A percentile compares a stretch with the other conserved stretches of the same genome.
Evolutionary conservation across 306 rosid genomes (phyloP).

Genomic region (Prunus mira): DNA sequence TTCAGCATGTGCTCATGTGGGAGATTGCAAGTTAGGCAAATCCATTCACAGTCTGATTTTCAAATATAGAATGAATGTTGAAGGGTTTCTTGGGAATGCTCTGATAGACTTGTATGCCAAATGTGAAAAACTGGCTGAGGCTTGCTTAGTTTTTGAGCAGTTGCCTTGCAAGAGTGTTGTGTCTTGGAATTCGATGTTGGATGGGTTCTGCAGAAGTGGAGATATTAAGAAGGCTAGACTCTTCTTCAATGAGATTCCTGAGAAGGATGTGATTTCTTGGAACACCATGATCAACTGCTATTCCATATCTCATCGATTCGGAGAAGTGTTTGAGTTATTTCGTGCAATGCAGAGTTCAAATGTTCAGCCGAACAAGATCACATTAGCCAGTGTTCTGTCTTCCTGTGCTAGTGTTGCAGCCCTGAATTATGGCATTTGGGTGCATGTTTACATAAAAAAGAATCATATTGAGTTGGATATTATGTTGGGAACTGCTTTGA

Average conservation of each 20-base stretch:
- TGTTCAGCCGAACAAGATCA: slow-evolving; percentile 23
- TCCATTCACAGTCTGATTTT: slow-evolving; percentile 24
- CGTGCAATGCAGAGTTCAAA: slow-evolving; percentile 19
- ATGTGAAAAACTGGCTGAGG: slow-evolving; percentile 10
- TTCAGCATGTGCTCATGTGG: slow-evolving; percentile 21
- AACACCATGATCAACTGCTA: slow-evolving; percentile 28
- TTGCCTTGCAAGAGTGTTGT: slow-evolving; percentile 18
- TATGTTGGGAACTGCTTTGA: slow-evolving; percentile 29
- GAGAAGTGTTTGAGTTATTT: slow-evolving; percentile 25
- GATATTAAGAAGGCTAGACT: slow-evolving; percentile 20
- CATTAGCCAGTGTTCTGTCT: slow-evolving; percentile 28
- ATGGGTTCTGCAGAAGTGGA: slow-evolving; percentile 29
- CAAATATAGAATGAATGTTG: slow-evolving; percentile 13
- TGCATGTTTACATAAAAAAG: slow-evolving; percentile 27
- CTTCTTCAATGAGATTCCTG: slow-evolving; percentile 22
- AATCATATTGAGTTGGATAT: slow-evolving; percentile 21
- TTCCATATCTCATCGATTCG: neutral
- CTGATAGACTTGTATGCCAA: slow-evolving; percentile 23
- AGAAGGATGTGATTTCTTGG: slow-evolving; percentile 35
- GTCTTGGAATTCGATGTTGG: slow-evolving; percentile 33
- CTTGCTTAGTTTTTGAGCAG: slow-evolving; percentile 14
- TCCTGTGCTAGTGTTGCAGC: slow-evolving; percentile 30
- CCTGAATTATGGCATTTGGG: slow-evolving; percentile 30
- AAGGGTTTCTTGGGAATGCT: slow-evolving; percentile 30
- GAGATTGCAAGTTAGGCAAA: slow-evolving; percentile 8